Evolutionary conservation across 306 rosid species (phyloP), one percentile per base, ranked within the genome.

Genomic region (Prunus mira): DNA sequence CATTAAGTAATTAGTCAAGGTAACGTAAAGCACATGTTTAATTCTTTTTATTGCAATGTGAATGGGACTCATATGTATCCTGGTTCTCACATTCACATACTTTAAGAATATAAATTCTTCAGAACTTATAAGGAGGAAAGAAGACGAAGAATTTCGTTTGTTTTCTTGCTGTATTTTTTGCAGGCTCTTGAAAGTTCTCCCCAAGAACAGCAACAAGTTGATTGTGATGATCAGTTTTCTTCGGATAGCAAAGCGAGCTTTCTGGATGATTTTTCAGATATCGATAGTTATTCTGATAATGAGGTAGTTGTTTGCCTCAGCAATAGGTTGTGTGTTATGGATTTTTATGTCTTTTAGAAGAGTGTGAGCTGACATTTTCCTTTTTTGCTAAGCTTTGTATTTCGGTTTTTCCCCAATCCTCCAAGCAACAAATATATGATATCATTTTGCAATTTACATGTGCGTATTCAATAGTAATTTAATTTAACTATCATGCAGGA

Each of bases 101-200:
- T 7, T 68, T 69, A 51, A 15, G 43, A 28, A 62, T 3, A 64
- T 3, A 17, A 30, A 28, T 62, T 64, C 12, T 34, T 72, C 54
- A 30, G 38, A 34, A 43, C 64, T 46, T 43, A 0, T 3, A 0
- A 34, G 8, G 38, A 34, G 6, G 38, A 5, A 34, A 73, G 67
- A 24, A 70, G 30, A 4, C 34, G 13, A 52, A 18, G 52, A 2
- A 28, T n/a, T 22, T 25, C 24, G n/a, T 62, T 30, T 50, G n/a
- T 32, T 49, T 22, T 41, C 22, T 24, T 68, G 67, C 38, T 60
- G 34, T 27, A 54, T 63, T 56, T 69, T 10, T 76, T 63, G 41
- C 80, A 93, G 97, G 89, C 81, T 78, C 82, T 93, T 52, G 93
- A 91, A 57, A 80, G 82, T 75, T 80, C 96, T 79, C 83, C 88